Percentiles rank a stretch among this genome's conserved stretches.
Evolutionary conservation across 2,329 filamentous ascomycete genomes (phyloP).

Genomic region (Fusarium subglutinans): DNA sequence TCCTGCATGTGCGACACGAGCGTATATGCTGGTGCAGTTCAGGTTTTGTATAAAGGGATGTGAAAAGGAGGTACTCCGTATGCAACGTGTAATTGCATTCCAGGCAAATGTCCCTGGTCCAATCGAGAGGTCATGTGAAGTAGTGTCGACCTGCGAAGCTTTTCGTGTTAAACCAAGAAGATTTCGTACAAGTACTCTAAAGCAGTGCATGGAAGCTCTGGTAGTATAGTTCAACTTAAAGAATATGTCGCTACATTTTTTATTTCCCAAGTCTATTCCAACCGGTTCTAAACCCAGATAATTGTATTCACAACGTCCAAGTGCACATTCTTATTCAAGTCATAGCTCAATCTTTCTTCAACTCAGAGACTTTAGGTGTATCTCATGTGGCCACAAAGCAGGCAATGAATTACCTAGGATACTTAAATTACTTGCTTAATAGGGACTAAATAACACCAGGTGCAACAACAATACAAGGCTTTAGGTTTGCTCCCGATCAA

Average conservation of each 20-base stretch:
- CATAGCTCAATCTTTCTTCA: background rate
- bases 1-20: background rate
- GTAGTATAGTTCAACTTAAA: background rate
- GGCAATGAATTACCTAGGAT: too few relatives aligned
- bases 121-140: too few relatives aligned
- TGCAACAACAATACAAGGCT: background rate
- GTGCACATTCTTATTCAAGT: background rate
- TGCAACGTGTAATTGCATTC: conserved; percentile 5
- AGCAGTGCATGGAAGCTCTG: background rate
- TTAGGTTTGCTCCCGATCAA: background rate
- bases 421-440: background rate
- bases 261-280: too few relatives aligned
- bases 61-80: conserved; percentile 1
- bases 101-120: background rate
- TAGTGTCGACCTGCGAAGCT: background rate
- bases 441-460: background rate
- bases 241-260: background rate
- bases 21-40: background rate
- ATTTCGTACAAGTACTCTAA: background rate
- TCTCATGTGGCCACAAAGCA: background rate
- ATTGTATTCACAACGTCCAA: background rate
- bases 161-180: background rate
- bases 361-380: background rate
- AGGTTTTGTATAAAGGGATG: background rate
- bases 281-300: background rate